phyloP scores from a whole-genome alignment of 371 early-diverging fungal species.

The Dipsacomyces acuminosporus region DNA sequence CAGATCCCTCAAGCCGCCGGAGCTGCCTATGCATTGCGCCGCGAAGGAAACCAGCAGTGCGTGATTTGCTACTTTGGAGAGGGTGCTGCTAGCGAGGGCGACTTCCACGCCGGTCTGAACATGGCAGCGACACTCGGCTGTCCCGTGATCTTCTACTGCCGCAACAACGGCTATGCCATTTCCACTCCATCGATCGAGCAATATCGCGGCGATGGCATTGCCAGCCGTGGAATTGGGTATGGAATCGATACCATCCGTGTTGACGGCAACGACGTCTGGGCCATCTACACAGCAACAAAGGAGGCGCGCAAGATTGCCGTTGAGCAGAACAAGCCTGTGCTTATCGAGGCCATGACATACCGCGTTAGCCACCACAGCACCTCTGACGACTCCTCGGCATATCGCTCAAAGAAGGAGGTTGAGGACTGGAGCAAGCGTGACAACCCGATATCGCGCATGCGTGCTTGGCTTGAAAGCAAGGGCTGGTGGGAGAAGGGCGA shows the following conservation, averaged over 20 bases:
- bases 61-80: conserved; percentile 96
- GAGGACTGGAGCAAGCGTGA: conserved; percentile 85
- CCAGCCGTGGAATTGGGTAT: conserved; percentile 87
- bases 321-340: conserved; percentile 76
- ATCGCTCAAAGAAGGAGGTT: conserved; percentile 86
- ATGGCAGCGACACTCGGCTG: conserved; percentile 90
- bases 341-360: conserved; percentile 97
- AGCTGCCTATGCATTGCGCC: conserved; percentile 92
- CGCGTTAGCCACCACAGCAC: conserved; percentile 96
- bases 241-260: conserved; percentile 97
- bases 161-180: conserved; percentile 98
- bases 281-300: conserved; percentile 87
- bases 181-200: conserved; percentile 94
- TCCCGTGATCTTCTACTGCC: conserved; percentile 94
- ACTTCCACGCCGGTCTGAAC: conserved; percentile 96
- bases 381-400: conserved; percentile 95
- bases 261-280: conserved; percentile 97
- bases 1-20: conserved; percentile 99
- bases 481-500: conserved; percentile 80
- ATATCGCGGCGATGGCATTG: conserved; percentile 95
- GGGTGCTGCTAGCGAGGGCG: conserved; percentile 96
- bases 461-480: conserved; percentile 79
- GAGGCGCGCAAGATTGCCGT: conserved; percentile 80
- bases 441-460: conserved; percentile 85
- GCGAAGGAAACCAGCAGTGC: conserved; percentile 67